Base-by-base conservation (phyloP, 306 rosid genomes). In the Canavalia ensiformis region DNA sequence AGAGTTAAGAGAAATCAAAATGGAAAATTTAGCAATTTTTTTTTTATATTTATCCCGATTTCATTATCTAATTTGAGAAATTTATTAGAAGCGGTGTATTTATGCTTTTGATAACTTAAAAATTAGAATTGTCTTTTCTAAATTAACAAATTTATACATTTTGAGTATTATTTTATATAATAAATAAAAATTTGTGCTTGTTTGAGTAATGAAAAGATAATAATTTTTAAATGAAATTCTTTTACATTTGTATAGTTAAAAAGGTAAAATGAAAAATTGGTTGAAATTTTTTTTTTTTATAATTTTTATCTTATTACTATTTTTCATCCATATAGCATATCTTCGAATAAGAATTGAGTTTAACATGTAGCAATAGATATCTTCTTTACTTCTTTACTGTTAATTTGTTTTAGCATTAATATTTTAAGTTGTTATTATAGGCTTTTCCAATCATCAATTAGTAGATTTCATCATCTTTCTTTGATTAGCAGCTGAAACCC, bases 391-490 rank as follows among this genome's bases (percentile, higher is more conserved):
- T 18, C 25, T 18, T 18, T 18, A 18, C 25, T 67, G 49, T 37
- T 87, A 68, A 44, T 69, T 46, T 72, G 71, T 76, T 71, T 64
- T 63, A 55, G 31, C 80, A 78, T 29, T 82, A 51, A 79, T 28
- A 35, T 57, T 78, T 57, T 58, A 37, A 31, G 28, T 46, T 85
- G 84, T 56, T 81, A 35, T 75, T 81, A 81, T 54, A 93, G 99
- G 91, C 99, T 95, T 86, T 96, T 95, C 83, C 99, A 91, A 92
- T 97, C 93, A 56, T 97, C 94, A 54, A 95, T 95, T 71, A 46
- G 91, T 82, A 88, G 98, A 81, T 93, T 83, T 93, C 99, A 64
- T 29, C 93, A 28, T 74, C 91, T 82, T 93, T 95, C 77, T 96
- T 97, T 45, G 96, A 95, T 86, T 95, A 95, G 77, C 97, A 91